phyloP scores from a whole-genome alignment of 2,329 filamentous ascomycete species.

The Periglandula ipomoeae region DNA sequence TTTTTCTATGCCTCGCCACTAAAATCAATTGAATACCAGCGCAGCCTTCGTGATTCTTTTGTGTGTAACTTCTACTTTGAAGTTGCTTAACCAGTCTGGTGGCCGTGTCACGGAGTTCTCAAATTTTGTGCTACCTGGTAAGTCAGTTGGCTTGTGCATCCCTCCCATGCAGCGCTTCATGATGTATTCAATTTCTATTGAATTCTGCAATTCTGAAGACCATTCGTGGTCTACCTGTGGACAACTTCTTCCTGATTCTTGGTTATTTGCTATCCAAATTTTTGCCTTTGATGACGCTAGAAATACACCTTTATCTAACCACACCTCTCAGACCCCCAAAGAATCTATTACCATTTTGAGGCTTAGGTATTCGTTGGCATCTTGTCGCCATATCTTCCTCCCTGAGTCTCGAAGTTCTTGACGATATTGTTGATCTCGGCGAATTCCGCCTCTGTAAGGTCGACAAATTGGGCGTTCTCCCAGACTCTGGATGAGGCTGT shows the following conservation, averaged over 20 bases:
- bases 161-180: constrained; percentile 11
- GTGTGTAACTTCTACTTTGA: no score
- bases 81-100: no score
- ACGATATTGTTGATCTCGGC: constrained; percentile 39
- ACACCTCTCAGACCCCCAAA: neutral
- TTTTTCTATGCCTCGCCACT: no score
- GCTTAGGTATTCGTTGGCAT: constrained; percentile 2
- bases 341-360: neutral
- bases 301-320: neutral
- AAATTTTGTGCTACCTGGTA: neutral
- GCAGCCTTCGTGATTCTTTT: no score
- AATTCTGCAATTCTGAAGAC: constrained; percentile 43
- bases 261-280: no score
- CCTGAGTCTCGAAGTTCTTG: constrained; percentile 36
- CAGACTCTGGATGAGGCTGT: constrained; percentile 44
- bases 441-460: constrained; percentile 42
- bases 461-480: constrained; percentile 48
- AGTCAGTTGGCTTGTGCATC: neutral
- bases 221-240: constrained; percentile 19
- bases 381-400: constrained; percentile 37
- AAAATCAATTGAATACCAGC: no score
- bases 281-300: neutral
- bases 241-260: constrained; percentile 16
- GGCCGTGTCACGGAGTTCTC: neutral
- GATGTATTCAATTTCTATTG: constrained; percentile 30